Evolutionary conservation across 2,329 filamentous ascomycete genomes (phyloP).

Genomic region (Stachybotrys chartarum): DNA sequence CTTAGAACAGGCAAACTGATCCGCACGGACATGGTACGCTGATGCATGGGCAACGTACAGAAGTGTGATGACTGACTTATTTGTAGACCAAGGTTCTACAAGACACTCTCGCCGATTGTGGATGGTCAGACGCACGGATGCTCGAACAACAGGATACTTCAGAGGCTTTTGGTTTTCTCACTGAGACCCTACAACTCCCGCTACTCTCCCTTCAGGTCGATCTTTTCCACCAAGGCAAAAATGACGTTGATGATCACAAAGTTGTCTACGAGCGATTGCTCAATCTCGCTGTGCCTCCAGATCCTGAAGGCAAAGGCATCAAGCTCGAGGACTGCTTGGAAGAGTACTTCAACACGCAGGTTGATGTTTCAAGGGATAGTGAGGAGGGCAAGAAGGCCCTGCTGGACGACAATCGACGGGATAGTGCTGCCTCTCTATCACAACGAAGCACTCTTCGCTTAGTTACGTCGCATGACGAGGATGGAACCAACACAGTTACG

Average conservation of each 20-base stretch:
- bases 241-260: conserved; percentile 84
- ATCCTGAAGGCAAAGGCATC: conserved; percentile 61
- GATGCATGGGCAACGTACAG: not conserved
- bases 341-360: conserved; percentile 88
- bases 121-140: conserved; percentile 74
- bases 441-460: conserved; percentile 25
- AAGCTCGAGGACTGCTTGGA: conserved; percentile 88
- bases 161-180: conserved; percentile 92
- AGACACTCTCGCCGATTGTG: conserved; percentile 73
- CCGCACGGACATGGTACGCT: conserved; percentile 70
- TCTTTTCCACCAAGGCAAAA: conserved; percentile 84
- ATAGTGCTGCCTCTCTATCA: conserved; percentile 15
- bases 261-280: conserved; percentile 86
- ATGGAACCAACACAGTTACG: conserved; percentile 24
- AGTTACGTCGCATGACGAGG: conserved; percentile 23
- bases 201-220: conserved; percentile 89
- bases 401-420: conserved; percentile 17
- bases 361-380: conserved; percentile 77
- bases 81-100: conserved; percentile 73
- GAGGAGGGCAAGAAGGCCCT: conserved; percentile 42
- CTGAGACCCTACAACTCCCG: conserved; percentile 79
- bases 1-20: conserved; percentile 79
- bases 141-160: conserved; percentile 91
- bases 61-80: conserved; percentile 14
- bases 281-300: conserved; percentile 81